Base-by-base conservation (phyloP, 2,329 filamentous ascomycete genomes). In the Exophiala alcalophila region DNA sequence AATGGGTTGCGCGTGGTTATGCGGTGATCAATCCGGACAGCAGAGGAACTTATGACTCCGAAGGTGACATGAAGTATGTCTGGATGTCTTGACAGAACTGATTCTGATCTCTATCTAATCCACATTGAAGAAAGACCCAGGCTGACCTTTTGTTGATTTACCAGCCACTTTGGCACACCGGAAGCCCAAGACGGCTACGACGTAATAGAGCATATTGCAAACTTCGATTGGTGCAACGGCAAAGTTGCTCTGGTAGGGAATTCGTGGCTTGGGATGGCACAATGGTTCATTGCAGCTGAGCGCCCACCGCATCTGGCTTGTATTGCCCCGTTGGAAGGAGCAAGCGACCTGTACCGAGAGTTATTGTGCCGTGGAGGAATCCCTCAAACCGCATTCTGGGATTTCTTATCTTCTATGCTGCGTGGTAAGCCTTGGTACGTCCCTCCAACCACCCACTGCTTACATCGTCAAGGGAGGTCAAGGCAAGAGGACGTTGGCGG, bases 321-420 rank as follows among this genome's bases (percentile, higher is more conserved):
- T 0, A 70, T 73, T 24, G 69, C 68, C 1, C 73, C 60, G 30
- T 70, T 69, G 69, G 72, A 76, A 52, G 71, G 67, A 8, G 65
- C 58, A 26, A 63, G 63, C 0, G 72, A 75, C 47, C 50, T 73
- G 3, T 74, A 70, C 46, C 65, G 70, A 2, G 71, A 74, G 48
- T 64, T 68, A 18, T 68, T 72, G 47, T 61, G 59, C 24, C 63
- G 70, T 4, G 70, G 71, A n/a, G 69, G 70, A 2, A 18, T 37
- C 18, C 10, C 33, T 16, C 8, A 11, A 11, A 14, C 19, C 6
- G 9, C 27, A 8, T 30, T 30, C 27, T 14, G 6, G 27, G 27
- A 14, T 6, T 14, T 8, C 8, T n/a, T n/a, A n/a, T n/a, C n/a
- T 31, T 16, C 14, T 31, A 18, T n/a, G 15, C 29, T 14, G 29